phyloP scores from a whole-genome alignment of 176 grass and related monocot species.

The Olyra latifolia region DNA sequence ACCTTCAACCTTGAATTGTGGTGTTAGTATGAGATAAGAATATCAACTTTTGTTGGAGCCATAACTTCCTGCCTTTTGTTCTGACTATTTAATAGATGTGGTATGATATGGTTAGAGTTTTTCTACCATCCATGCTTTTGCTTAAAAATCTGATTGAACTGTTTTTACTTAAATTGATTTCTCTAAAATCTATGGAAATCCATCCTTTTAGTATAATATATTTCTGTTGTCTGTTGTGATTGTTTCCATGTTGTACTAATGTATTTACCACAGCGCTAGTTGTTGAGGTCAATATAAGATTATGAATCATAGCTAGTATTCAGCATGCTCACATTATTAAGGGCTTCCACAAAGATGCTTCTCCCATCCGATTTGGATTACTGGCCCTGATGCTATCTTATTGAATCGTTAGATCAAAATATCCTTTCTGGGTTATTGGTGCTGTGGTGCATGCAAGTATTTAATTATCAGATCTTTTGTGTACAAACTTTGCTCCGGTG shows the following conservation, averaged over 20 bases:
- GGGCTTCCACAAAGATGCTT: background rate
- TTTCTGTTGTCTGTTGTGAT: background rate
- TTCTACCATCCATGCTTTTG: background rate
- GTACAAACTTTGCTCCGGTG: slow-evolving; percentile 2
- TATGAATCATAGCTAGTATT: background rate
- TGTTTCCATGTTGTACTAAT: background rate
- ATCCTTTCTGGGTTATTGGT: background rate
- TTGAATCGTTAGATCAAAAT: slow-evolving; percentile 12
- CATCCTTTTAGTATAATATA: background rate
- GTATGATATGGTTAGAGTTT: background rate
- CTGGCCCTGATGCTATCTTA: background rate
- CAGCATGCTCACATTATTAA: background rate
- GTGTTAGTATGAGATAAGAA: background rate
- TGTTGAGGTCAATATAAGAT: background rate
- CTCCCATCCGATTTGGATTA: background rate
- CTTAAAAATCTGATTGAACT: background rate
- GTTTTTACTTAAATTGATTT: background rate
- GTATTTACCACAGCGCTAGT: background rate
- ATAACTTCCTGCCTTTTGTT: slow-evolving; percentile 9
- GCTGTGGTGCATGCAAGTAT: slow-evolving; percentile 7
- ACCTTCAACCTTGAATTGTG: background rate
- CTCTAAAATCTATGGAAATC: background rate
- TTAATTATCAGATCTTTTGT: slow-evolving; percentile 24
- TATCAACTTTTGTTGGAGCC: background rate
- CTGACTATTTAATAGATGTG: background rate